Base-by-base conservation (phyloP, 768 basidiomycete species). In the Pulveroboletus ravenelii region DNA sequence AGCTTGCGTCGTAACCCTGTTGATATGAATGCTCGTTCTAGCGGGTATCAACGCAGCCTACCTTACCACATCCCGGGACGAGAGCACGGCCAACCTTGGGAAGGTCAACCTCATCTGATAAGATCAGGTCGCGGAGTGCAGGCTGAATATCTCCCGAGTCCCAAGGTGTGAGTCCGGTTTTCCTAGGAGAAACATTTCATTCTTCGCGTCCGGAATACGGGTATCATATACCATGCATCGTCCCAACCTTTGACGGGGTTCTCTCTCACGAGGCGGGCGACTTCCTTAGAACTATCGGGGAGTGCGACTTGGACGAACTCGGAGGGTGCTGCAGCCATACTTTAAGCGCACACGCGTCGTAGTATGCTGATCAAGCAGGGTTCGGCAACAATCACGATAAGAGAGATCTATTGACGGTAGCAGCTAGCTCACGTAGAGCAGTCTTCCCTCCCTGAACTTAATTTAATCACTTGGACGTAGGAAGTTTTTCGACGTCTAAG, bases 31-130 rank as follows among this genome's bases (percentile, higher is more conserved):
- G 37, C 30, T 30, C 3, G 10, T 41, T 31, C 42, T 4, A 25
- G 15, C 25, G 37, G 39, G 15, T n/a, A 6, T 27, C 25, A 31
- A n/a, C 23, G 10, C 7, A 23, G 30, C 57, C 36, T 41, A 63
- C 62, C 73, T 64, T 72, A 12, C 85, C 85, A 59, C 84, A 87
- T 0, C 82, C 82, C 0, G 79, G 78, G 10, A 82, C 72, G 2
- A 82, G 62, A 5, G 77, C 79, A 38, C 72, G 67, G 5, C 72
- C 74, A 40, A 48, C 40, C 29, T 51, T 69, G 5, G 83, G 78
- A 39, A 79, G 70, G 0, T 72, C 62, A 14, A 82, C 56, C 29
- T 70, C 64, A 14, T 69, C 69, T 2, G 75, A 74, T 41, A 77
- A 68, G 23, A 86, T 60, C 1, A 82, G 62, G 43, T 81, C 78